A percentile compares a stretch with the other conserved stretches of the same genome.
These are phyloP conservation scores for Lipomyces kockii DNA, from an alignment of 805 yeast genomes.

Conservation along the genomic window DNA sequence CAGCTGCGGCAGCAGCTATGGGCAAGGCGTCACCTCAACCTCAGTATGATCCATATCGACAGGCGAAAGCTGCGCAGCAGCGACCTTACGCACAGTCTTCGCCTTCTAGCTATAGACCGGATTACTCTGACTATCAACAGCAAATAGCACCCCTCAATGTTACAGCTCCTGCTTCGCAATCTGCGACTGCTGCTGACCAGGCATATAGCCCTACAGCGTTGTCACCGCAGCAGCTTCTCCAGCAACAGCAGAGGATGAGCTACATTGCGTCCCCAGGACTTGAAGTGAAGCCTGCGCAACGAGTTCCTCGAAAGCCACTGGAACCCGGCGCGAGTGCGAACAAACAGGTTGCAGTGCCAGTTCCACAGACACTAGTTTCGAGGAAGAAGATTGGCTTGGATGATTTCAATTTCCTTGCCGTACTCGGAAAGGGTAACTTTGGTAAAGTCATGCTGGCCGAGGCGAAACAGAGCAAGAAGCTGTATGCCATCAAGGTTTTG, in stretches of 20 bases:
- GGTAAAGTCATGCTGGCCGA: constrained; percentile 98
- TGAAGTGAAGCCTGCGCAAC: not conserved
- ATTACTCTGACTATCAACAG: constrained; percentile 32
- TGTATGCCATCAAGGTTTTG: constrained; percentile 95
- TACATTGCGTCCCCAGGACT: constrained; percentile 3
- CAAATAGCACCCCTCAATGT: constrained; percentile 34
- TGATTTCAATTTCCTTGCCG: constrained; percentile 92
- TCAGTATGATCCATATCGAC: not conserved
- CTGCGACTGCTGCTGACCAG: constrained; percentile 3
- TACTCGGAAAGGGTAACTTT: constrained; percentile 96
- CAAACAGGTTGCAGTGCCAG: constrained; percentile 16
- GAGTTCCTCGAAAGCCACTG: constrained; percentile 13
- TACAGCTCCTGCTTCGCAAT: not conserved
- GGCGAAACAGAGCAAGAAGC: constrained; percentile 74
- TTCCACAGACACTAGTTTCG: constrained; percentile 38
- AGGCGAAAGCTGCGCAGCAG: not conserved
- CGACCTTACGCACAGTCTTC: constrained; percentile 12
- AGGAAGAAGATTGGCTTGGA: constrained; percentile 74
- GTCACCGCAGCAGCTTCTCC: not conserved
- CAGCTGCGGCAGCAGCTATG: constrained; percentile 13
- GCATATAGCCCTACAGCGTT: not conserved
- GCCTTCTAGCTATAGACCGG: constrained; percentile 6
- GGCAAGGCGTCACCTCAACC: not conserved
- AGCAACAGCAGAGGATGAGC: not conserved
- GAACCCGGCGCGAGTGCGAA: not conserved